These are phyloP conservation scores for Xylaria longipes DNA, from an alignment of 495 filamentous ascomycete species.

Conservation along the genomic window DNA sequence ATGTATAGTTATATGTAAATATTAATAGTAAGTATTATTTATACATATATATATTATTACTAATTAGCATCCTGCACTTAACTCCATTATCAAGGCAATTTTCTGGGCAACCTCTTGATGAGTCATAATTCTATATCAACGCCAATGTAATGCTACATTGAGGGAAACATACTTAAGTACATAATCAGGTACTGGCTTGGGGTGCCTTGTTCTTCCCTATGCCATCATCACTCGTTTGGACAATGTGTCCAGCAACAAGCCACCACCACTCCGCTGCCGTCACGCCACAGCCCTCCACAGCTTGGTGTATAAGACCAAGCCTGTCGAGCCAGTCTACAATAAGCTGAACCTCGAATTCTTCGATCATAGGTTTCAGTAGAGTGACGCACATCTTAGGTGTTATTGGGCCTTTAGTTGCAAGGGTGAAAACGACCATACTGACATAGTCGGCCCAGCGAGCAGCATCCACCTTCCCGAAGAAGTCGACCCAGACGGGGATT, in stretches of 20 bases:
- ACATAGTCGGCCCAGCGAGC: conserved; percentile 71
- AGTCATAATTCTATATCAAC: neutral
- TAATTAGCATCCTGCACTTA: neutral
- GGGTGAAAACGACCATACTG: conserved; percentile 61
- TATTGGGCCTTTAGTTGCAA: conserved; percentile 67
- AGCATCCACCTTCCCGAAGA: conserved; percentile 66
- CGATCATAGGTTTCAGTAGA: conserved; percentile 65
- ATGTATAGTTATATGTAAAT: too few species aligned
- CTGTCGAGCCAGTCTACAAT: conserved; percentile 69
- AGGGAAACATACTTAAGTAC: neutral
- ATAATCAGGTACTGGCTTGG: neutral
- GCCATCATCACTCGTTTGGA: conserved; percentile 14
- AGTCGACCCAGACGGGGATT: conserved; percentile 81
- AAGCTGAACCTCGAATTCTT: conserved; percentile 70
- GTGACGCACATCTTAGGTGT: conserved; percentile 56
- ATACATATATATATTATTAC: neutral
- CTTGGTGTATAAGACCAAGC: conserved; percentile 52
- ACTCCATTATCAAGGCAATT: neutral
- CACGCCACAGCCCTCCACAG: conserved; percentile 51
- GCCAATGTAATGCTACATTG: neutral
- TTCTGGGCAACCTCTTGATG: neutral
- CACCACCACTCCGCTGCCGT: conserved; percentile 75
- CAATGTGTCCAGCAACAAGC: conserved; percentile 47
- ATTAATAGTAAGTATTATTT: neutral
- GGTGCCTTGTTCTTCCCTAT: neutral